Evolutionary conservation across 2,329 filamentous ascomycete species (phyloP).

Genomic region (Hymenoscyphus occultus): DNA sequence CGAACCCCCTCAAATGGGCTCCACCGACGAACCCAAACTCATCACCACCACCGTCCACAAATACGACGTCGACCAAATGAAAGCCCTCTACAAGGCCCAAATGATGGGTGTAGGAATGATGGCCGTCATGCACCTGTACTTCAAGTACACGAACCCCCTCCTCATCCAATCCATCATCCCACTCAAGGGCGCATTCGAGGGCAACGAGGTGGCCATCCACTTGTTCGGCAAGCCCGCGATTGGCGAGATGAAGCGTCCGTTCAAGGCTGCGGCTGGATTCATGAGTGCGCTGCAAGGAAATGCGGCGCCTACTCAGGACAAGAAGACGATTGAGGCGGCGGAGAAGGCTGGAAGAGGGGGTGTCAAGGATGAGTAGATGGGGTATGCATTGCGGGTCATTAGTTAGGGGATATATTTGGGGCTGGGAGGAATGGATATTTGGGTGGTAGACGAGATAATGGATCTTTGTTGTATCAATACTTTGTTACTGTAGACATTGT

Average conservation of each 20-base stretch:
- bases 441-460: constrained; percentile 3
- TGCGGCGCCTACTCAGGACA: constrained; percentile 76
- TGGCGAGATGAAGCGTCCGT: constrained; percentile 91
- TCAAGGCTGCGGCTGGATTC: constrained; percentile 81
- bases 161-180: constrained; percentile 98
- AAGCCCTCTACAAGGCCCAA: constrained; percentile 81
- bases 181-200: constrained; percentile 90
- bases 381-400: neutral
- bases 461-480: constrained; percentile 7
- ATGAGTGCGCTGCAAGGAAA: constrained; percentile 74
- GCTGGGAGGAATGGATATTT: neutral
- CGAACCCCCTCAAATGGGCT: constrained; percentile 90
- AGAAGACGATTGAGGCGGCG: constrained; percentile 78
- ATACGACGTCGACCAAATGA: constrained; percentile 87
- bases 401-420: no score
- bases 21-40: constrained; percentile 89
- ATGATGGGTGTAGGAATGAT: constrained; percentile 98
- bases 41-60: constrained; percentile 95
- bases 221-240: constrained; percentile 80
- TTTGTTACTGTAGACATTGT: constrained; percentile 3
- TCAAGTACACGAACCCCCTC: constrained; percentile 99
- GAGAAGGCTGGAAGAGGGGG: constrained; percentile 72
- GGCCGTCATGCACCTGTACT: constrained; percentile 97
- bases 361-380: constrained; percentile 63
- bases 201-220: constrained; percentile 95